Evolutionary conservation across 129 eudicot species (phyloP), one percentile per base, ranked within the genome.

Genomic region (Chrysanthemum makinoi): DNA sequence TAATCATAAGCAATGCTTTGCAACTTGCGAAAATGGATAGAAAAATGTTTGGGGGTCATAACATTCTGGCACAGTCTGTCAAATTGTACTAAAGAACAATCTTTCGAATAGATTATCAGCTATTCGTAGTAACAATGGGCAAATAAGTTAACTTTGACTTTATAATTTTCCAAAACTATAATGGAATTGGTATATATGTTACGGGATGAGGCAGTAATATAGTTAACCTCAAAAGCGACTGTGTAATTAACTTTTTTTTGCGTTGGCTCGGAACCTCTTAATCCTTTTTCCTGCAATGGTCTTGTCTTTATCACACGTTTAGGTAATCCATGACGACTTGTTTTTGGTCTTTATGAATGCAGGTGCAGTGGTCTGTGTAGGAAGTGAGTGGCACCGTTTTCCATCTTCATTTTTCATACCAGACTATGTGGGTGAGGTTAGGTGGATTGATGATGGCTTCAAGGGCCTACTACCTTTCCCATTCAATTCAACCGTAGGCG

Each of bases 331-430:
- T 35, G 9, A 35, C 1, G 44, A 35, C 44, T 35, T 35, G 44
- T 5, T 35, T 35, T 35, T 35, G 44, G 44, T 35, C 44, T 6
- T 35, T 6, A 33, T 44, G 14, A 17, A 69, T 74, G 75, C 81
- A 95, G 99, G 95, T 81, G 75, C 97, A 8, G 88, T 85, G 59
- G 80, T 95, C 43, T 95, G 99, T 74, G 97, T 95, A 66, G 99
- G 99, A 66, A 90, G 96, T 80, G 99, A 95, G 80, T 95, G 99
- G 99, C 99, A 95, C 77, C 81, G 97, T 2, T 95, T 76, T 68
- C 99, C 99, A 15, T 95, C 99, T 63, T 90, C 99, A 10, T 95
- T 95, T 72, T 89, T 95, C 61, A 75, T 95, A 35, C 99, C 99
- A 62, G 97, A 88, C 6, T 87, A 95, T 59, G 83, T 90, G 22